Conservation (phyloP, 495 filamentous ascomycete species). For the Astrocystis sublimbata region DNA sequence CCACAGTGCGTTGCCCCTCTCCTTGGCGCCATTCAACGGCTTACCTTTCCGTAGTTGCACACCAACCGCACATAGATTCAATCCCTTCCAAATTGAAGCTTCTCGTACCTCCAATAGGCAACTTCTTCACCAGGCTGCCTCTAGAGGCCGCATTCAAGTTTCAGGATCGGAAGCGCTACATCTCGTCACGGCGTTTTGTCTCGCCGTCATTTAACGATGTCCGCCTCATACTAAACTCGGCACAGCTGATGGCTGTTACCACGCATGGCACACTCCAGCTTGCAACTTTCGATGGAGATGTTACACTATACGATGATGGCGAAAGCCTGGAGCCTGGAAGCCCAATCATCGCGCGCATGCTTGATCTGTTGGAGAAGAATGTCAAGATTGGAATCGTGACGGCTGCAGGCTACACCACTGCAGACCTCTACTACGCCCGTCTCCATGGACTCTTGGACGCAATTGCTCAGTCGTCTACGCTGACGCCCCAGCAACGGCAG, state of each 20-base stretch:
- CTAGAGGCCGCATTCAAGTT: conserved; percentile 88
- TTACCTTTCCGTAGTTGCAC: conserved; percentile 55
- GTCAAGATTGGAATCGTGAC: conserved; percentile 93
- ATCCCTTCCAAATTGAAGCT: conserved; percentile 88
- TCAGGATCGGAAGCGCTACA: conserved; percentile 81
- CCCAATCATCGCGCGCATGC: conserved; percentile 75
- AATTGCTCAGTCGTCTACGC: conserved; percentile 60
- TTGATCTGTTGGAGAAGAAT: conserved; percentile 59
- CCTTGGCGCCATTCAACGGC: neutral
- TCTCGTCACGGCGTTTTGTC: conserved; percentile 90
- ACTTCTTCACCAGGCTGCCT: conserved; percentile 85
- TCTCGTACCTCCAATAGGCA: conserved; percentile 84
- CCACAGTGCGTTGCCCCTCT: conserved; percentile 66
- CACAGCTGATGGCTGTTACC: conserved; percentile 84
- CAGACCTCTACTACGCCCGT: conserved; percentile 76
- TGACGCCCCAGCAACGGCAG: conserved; percentile 64
- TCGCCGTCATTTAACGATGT: conserved; percentile 98
- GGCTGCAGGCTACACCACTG: conserved; percentile 91
- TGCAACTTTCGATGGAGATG: conserved; percentile 95
- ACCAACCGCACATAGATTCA: conserved; percentile 62
- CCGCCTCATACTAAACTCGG: conserved; percentile 87
- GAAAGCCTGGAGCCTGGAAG: conserved; percentile 69
- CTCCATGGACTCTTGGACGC: conserved; percentile 83
- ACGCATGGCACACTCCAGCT: conserved; percentile 69
- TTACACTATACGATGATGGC: conserved; percentile 95